Base-by-base conservation (phyloP, 306 rosid genomes). In the Lithocarpus polystachyus region DNA sequence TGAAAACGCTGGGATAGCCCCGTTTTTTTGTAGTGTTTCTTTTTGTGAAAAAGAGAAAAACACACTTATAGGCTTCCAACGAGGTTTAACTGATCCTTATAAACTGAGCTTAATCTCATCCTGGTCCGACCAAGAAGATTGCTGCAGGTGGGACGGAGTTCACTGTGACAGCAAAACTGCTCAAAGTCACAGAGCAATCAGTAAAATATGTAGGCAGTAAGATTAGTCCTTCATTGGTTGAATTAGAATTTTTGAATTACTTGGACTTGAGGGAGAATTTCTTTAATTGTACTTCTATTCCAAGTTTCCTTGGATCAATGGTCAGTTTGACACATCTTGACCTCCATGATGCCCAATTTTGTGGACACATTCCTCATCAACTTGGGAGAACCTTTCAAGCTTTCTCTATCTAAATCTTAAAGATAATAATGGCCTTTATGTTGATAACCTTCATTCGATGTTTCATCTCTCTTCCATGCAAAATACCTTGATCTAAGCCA, bases 301-400 rank as follows among this genome's bases (percentile, higher is more conserved):
- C 72, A 5, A 17, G 24, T 31, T 17, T 65, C 48, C 5, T 31
- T 12, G 71, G 71, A 3, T 31, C 71, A 31, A 11, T 65, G 20
- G 31, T 2, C 1, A 65, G 1, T 17, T 28, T 65, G 8, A 31
- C 19, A 28, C 9, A 65, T 17, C 23, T 65, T 14, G 35, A 65
- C 12, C 71, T 65, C 20, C 19, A 0, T 13, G 0, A 1, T 0
- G 74, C 56, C 0, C 3, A 64, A n/a, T 67, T 68, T 1, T 0
- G 8, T 33, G 80, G 74, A 11, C 7, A 2, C 6, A 67, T 82
- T 12, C 79, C 82, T 0, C 31, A 35, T 5, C 72, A 77, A 18
- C 43, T 82, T n/a, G 77, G 77, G 59, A 82, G 59, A 82, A 82
- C n/a, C 82, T 77, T 24, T 19, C 85, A 1, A 77, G 26, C 3